Evolutionary conservation across 2,329 filamentous ascomycete species (phyloP), one percentile per base, ranked within the genome.

Genomic region (Aspergillus fijiensis): DNA sequence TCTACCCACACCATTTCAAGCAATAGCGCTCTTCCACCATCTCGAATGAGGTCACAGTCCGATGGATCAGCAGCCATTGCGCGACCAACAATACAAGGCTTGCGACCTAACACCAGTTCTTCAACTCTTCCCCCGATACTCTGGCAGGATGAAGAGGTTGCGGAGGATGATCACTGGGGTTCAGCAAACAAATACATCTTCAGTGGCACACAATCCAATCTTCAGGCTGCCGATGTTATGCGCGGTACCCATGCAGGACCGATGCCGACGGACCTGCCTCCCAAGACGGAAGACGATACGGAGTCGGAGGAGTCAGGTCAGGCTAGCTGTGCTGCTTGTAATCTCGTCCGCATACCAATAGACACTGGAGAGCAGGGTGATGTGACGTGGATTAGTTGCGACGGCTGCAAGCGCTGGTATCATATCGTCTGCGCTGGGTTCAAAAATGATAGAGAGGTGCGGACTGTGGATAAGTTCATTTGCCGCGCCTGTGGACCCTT

Each of bases 401-500:
- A 89, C 71, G 86, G 85, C 27, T 89, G 87, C 74, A 87, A 88
- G 69, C 80, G 80, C 59, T 89, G 87, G 87, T 88, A 86, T 68
- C 87, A 89, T 74, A 86, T 86, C 61, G 82, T 85, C 56, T 89
- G 87, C 70, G 86, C 86, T 53, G 86, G 85, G 3, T 87, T 89
- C 73, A 85, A 84, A 70, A 87, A 81, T 66, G 85, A 86, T 64
- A 80, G 83, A 27, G 86, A 89, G 69, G 83, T 88, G 35, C 82
- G 85, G 58, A 85, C 84, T 56, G 85, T 89, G 49, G 87, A 89
- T 76, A 89, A 89, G 70, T 89, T 85, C 69, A 87, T 87, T 68
- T 89, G 87, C 72, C 76, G 76, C 55, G 73, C 75, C 56, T 89
- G 87, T 70, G 84, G 85, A 62, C 81, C 84, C 23, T 75, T 79